Conservation (phyloP, 805 yeast genomes). For the Candida caryicola region DNA sequence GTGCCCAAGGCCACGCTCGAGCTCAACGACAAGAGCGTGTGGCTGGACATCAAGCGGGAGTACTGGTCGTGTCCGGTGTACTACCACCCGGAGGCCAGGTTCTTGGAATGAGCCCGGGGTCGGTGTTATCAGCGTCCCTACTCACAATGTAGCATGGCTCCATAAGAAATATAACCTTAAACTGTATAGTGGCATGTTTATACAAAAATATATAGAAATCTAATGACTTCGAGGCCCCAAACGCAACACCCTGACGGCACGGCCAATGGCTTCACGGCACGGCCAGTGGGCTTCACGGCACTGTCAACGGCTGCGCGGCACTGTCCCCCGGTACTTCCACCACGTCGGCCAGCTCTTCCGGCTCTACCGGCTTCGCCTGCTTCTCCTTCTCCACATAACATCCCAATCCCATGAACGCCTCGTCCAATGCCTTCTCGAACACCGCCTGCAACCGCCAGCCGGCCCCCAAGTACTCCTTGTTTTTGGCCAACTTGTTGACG, state of each 20-base stretch:
- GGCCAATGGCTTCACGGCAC: too few relatives aligned
- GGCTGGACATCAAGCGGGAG: constrained; percentile 60
- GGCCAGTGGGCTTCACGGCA: too few relatives aligned
- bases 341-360: background rate
- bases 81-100: constrained; percentile 62
- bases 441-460: constrained; percentile 76
- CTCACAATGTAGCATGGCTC: too few relatives aligned
- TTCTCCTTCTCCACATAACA: constrained; percentile 62
- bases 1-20: constrained; percentile 43
- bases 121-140: too few relatives aligned
- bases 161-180: too few relatives aligned
- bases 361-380: constrained; percentile 4
- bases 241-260: too few relatives aligned
- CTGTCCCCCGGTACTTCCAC: background rate
- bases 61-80: constrained; percentile 70
- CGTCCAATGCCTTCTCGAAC: constrained; percentile 73
- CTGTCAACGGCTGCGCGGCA: too few relatives aligned
- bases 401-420: constrained; percentile 87
- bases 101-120: constrained; percentile 22
- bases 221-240: too few relatives aligned
- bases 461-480: constrained; percentile 73
- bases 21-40: constrained; percentile 42
- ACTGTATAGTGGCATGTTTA: background rate
- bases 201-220: too few relatives aligned
- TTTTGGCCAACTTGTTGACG: constrained; percentile 50